These are phyloP conservation scores for Botrytis squamosa DNA, from an alignment of 2,329 filamentous ascomycete species.

Conservation along the genomic window DNA sequence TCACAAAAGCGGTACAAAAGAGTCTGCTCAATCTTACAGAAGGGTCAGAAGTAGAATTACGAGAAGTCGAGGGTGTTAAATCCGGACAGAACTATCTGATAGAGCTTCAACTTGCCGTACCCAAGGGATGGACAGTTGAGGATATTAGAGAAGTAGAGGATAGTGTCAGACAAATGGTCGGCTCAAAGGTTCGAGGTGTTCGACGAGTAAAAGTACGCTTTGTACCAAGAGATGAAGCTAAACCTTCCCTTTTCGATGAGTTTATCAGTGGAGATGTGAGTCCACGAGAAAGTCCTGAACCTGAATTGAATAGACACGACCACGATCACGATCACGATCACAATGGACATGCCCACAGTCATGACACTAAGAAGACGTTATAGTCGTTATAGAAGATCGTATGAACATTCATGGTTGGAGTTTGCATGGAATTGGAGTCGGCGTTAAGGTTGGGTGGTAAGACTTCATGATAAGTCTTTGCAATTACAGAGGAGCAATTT, in stretches of 20 bases:
- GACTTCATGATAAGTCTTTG: neutral
- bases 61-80: constrained; percentile 85
- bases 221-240: constrained; percentile 62
- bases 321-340: constrained; percentile 44
- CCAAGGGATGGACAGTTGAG: constrained; percentile 71
- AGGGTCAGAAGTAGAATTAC: constrained; percentile 63
- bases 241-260: constrained; percentile 69
- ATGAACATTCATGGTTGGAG: constrained; percentile 26
- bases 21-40: constrained; percentile 55
- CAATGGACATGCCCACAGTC: constrained; percentile 42
- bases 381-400: constrained; percentile 33
- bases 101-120: constrained; percentile 82
- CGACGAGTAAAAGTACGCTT: constrained; percentile 83
- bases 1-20: constrained; percentile 63
- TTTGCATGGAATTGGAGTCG: constrained; percentile 20
- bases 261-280: constrained; percentile 68
- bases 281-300: constrained; percentile 56
- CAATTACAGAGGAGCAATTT: constrained; percentile 7
- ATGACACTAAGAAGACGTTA: constrained; percentile 35
- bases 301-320: constrained; percentile 54
- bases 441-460: constrained; percentile 20
- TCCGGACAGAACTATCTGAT: constrained; percentile 95
- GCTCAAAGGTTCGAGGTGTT: constrained; percentile 76
- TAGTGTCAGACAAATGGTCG: constrained; percentile 68
- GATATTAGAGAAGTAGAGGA: constrained; percentile 71